Evolutionary conservation across 805 yeast species (phyloP).

Genomic region (Ogataea ramenticola): DNA sequence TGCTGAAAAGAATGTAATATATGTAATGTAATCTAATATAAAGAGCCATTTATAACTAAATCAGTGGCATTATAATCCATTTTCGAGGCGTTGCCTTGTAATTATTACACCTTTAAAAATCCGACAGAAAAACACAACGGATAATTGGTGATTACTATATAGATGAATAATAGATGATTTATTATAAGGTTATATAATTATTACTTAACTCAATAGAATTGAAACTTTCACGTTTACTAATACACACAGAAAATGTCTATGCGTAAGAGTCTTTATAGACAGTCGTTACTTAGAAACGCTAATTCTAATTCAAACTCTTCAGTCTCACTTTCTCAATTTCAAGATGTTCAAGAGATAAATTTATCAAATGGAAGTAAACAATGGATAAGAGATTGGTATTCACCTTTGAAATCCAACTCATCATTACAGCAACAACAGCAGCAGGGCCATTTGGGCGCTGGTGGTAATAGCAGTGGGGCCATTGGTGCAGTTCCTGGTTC

Average conservation of each 20-base stretch:
- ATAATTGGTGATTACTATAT: too few relatives aligned
- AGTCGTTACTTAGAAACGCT: constrained; percentile 21
- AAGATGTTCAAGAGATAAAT: constrained; percentile 1
- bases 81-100: too few relatives aligned
- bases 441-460: too few relatives aligned
- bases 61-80: too few relatives aligned
- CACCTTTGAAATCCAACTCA: constrained; percentile 21
- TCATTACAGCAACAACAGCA: not conserved
- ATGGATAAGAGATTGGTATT: constrained; percentile 27
- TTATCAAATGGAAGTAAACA: constrained; percentile 15
- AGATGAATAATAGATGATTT: too few relatives aligned
- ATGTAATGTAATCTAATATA: too few relatives aligned
- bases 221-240: too few relatives aligned
- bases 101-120: too few relatives aligned
- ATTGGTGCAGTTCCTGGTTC: constrained; percentile 3
- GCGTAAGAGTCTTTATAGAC: constrained; percentile 28
- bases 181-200: too few relatives aligned
- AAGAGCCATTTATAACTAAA: too few relatives aligned
- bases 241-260: constrained; percentile 22
- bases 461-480: too few relatives aligned
- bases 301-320: constrained; percentile 13
- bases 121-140: too few relatives aligned
- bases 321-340: constrained; percentile 9
- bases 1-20: constrained; percentile 6
- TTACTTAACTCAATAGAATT: not conserved